A percentile compares a stretch with the other conserved stretches of the same genome.
Evolutionary conservation across 306 rosid species (phyloP).

Genomic region (Gastrolobium villosum): DNA sequence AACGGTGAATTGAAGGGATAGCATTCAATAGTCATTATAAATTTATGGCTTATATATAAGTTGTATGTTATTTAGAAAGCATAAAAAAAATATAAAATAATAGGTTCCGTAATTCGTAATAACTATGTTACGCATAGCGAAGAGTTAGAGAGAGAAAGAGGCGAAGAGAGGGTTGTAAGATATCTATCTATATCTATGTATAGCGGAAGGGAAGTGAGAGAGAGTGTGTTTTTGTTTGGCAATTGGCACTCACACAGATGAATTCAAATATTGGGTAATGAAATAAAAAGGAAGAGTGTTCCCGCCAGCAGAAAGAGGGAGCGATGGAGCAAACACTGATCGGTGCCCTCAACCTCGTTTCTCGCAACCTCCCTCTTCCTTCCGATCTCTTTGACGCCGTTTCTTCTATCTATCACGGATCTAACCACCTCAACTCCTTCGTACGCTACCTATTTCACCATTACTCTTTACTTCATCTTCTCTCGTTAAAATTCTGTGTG

Average conservation of each 20-base stretch:
- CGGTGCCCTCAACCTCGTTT: slow-evolving; percentile 45
- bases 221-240: not conserved
- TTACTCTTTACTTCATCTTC: not conserved
- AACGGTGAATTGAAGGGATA: too few relatives aligned
- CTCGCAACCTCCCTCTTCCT: slow-evolving; percentile 53
- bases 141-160: slow-evolving; percentile 11
- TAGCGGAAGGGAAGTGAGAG: not conserved
- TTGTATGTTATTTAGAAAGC: too few relatives aligned
- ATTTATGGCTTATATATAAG: too few relatives aligned
- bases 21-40: too few relatives aligned
- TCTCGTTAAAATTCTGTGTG: not conserved
- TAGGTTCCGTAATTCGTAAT: not conserved
- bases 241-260: not conserved
- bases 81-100: not conserved
- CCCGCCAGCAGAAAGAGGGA: slow-evolving; percentile 18
- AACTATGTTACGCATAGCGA: not conserved
- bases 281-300: not conserved
- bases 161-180: not conserved
- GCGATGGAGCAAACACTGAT: slow-evolving; percentile 43
- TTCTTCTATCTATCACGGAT: slow-evolving; percentile 45
- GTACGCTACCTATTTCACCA: not conserved
- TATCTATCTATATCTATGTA: too few relatives aligned
- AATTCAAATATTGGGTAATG: not conserved
- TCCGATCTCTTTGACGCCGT: slow-evolving; percentile 48
- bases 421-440: not conserved